Conservation (phyloP, 2,329 filamentous ascomycete species). For the Penicillium sp. region DNA sequence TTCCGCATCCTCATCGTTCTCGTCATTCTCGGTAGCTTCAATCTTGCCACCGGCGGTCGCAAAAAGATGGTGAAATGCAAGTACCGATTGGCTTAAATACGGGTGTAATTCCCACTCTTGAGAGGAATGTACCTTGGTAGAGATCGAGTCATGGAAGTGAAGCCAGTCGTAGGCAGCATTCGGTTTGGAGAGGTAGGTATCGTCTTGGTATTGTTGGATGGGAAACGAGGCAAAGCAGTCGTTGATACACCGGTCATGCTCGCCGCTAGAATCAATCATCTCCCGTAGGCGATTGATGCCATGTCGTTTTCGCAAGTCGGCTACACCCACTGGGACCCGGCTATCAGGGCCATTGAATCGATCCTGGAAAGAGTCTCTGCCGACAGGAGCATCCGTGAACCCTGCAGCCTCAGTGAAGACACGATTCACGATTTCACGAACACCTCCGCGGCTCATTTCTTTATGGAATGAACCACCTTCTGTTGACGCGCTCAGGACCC, state of each 20-base stretch:
- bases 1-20: conserved; percentile 46
- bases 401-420: conserved; percentile 66
- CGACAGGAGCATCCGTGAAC: conserved; percentile 50
- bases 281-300: conserved; percentile 60
- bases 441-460: conserved; percentile 62
- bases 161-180: conserved; percentile 90
- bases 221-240: conserved; percentile 87
- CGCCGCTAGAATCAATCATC: conserved; percentile 63
- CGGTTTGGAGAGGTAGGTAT: conserved; percentile 85
- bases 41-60: conserved; percentile 63
- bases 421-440: conserved; percentile 64
- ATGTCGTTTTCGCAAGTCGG: conserved; percentile 59
- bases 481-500: conserved; percentile 54
- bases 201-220: conserved; percentile 86
- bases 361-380: conserved; percentile 39
- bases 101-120: conserved; percentile 92
- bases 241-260: conserved; percentile 61
- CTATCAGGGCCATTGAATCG: conserved; percentile 28
- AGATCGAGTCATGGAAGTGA: conserved; percentile 84
- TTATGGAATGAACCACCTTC: conserved; percentile 55
- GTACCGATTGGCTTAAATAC: conserved; percentile 80
- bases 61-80: conserved; percentile 91
- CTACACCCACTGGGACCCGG: conserved; percentile 52
- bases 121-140: conserved; percentile 72
- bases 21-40: conserved; percentile 47